Base-by-base conservation (phyloP, 768 basidiomycete genomes). In the Mrakia hoshinonis region DNA sequence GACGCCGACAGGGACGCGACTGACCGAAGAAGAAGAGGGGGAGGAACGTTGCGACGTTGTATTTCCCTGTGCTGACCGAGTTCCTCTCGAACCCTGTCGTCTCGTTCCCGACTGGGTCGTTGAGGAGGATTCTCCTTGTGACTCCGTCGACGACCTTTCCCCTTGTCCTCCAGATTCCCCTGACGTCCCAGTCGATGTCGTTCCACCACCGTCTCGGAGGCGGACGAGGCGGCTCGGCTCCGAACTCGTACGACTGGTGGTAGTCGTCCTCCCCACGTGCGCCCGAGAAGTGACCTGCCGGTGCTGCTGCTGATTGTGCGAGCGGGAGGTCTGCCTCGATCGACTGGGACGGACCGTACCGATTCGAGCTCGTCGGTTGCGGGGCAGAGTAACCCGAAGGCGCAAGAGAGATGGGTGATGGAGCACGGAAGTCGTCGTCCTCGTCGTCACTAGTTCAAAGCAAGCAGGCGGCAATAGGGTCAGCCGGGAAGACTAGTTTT, bases 51-150 rank as follows among this genome's bases (percentile, higher is more conserved):
- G 82, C 83, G 46, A 88, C 70, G 77, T 93, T 97, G 81, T 98
- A 99, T 80, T 98, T 98, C 83, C 89, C 91, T 29, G 96, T 98
- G 12, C 89, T 89, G 31, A 98, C 87, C 69, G 87, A 88, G 80
- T 99, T 99, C 61, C 67, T 76, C 83, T 81, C 80, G 83, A 94
- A 65, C 86, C 88, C 58, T 79, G 81, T 79, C 87, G 89, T 61
- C 67, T 75, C 74, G 49, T 79, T 79, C 39, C 75, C 76, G 43
- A 76, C 78, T 1, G 77, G 75, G 74, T 92, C 89, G 80, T 95
- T 94, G 78, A 97, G 84, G 18, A 87, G 85, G 69, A 98, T 86
- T 67, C 90, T 80, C 67, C 96, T 67, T 1, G 79, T 77, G 31
- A 79, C 74, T 1, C 79, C 78, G 36, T 78, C 78, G 49, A 76